Conservation (phyloP, 2,329 filamentous ascomycete species). For the Zymoseptoria passerinii region DNA sequence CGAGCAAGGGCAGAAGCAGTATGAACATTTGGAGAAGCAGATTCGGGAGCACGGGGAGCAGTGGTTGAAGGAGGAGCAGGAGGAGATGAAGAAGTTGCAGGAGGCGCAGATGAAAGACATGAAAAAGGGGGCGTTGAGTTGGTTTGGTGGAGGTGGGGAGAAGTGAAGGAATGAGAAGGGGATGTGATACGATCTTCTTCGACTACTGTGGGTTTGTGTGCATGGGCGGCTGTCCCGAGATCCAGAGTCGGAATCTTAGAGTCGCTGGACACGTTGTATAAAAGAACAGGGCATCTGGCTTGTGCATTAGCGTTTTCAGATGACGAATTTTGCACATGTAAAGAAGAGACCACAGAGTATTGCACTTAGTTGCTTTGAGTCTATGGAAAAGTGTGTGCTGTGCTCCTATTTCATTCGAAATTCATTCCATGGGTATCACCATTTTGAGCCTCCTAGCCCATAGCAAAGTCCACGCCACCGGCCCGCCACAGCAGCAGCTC, state of each 20-base stretch:
- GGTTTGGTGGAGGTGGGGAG: conserved; percentile 38
- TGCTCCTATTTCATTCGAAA: neutral
- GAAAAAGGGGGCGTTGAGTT: conserved; percentile 65
- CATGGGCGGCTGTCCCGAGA: neutral
- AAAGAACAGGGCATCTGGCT: neutral
- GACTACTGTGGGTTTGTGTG: neutral
- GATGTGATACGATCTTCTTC: neutral
- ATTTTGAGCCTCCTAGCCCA: too few relatives aligned
- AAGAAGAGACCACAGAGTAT: neutral
- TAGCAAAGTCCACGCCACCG: too few relatives aligned
- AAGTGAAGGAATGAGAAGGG: conserved; percentile 10
- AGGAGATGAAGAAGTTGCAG: conserved; percentile 77
- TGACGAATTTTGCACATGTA: neutral
- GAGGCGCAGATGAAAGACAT: conserved; percentile 88
- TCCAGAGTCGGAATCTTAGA: neutral
- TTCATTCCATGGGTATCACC: too few relatives aligned
- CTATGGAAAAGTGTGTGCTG: too few relatives aligned
- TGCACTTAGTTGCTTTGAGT: too few relatives aligned
- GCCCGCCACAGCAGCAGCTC: too few relatives aligned
- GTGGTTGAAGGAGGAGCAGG: conserved; percentile 90
- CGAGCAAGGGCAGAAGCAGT: conserved; percentile 83
- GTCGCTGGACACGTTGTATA: neutral
- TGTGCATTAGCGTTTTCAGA: neutral
- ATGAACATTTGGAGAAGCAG: conserved; percentile 80
- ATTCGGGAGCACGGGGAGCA: conserved; percentile 89